Evolutionary conservation across 129 eudicot species (phyloP), one percentile per base, ranked within the genome.

Genomic region (Pittosporum tobira): DNA sequence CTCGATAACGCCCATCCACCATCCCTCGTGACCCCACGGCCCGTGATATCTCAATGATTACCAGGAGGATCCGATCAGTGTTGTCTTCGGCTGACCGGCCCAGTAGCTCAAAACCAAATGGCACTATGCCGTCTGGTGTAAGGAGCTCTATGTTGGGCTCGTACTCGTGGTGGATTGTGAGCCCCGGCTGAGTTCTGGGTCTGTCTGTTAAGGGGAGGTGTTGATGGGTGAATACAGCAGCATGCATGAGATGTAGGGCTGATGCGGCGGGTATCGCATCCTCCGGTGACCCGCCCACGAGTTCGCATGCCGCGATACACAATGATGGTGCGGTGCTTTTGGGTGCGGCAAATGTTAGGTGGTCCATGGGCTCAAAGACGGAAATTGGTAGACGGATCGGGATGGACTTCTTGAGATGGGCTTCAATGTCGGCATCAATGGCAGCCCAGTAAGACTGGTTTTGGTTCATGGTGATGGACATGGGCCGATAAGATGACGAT

Each of bases 271-370:
- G 75, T 45, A 82, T 25, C 15, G 95, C 90, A 1, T 74, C 82
- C 47, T 54, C 76, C 0, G 71, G 69, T 13, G 42, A 19, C 29
- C 91, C 87, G 31, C 95, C 91, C 0, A 82, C 82, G 2, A 79
- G 69, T 65, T 86, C 95, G 27, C 95, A 86, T 0, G 91, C 82
- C 22, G 95, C 91, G n/a, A 79, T 65, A 34, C 91, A 81, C 21
- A 85, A 53, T 1, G 79, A 63, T 0, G 94, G 65, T 0, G 88
- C 85, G 5, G 69, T 67, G 63, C 76, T 71, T 26, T n/a, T 66
- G 1, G 91, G 87, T 11, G 91, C 70, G 3, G 87, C 29, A 6
- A 82, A 77, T 29, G 89, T 76, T 5, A 86, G 71, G 65, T 82
- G 64, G 66, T 74, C 82, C 95, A 79, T 82, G 70, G 95, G 91